Percentiles rank a stretch among this genome's conserved stretches.
Evolutionary conservation across 1,139 yeast species (phyloP).

Genomic region (Protomyces pachydermus): DNA sequence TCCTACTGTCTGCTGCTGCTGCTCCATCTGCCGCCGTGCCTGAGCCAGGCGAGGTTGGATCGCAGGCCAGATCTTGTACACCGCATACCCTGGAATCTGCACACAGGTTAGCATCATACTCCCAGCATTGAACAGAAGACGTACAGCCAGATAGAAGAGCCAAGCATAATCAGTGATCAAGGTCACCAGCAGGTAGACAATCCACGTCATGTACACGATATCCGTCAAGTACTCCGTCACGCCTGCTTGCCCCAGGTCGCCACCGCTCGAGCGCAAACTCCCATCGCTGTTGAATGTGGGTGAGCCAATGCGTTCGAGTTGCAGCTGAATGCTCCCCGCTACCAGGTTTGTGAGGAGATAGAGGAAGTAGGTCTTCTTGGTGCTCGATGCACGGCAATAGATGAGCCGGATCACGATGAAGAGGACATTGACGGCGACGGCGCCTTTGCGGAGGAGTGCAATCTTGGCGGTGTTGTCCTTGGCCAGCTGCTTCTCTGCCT

Average conservation of each 20-base stretch:
- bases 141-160: conserved; percentile 15
- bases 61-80: conserved; percentile 14
- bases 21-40: conserved; percentile 1
- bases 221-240: conserved; percentile 75
- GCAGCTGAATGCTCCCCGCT: conserved; percentile 50
- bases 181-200: conserved; percentile 53
- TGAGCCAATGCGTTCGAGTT: conserved; percentile 49
- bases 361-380: conserved; percentile 47
- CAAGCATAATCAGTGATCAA: conserved; percentile 34
- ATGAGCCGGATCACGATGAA: conserved; percentile 44
- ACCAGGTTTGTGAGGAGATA: conserved; percentile 58
- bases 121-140: neutral
- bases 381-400: conserved; percentile 47
- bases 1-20: neutral
- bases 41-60: conserved; percentile 14
- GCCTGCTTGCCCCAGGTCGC: conserved; percentile 61
- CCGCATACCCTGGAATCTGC: conserved; percentile 17
- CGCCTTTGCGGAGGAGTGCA: conserved; percentile 50
- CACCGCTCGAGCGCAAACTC: conserved; percentile 53
- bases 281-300: conserved; percentile 41
- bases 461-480: conserved; percentile 52
- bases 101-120: neutral
- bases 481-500: conserved; percentile 67
- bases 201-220: conserved; percentile 63
- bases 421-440: conserved; percentile 46